Percentiles rank a stretch among this genome's conserved stretches.
phyloP scores from a whole-genome alignment of 129 eudicot species.

The Flaveria ramosissima region DNA sequence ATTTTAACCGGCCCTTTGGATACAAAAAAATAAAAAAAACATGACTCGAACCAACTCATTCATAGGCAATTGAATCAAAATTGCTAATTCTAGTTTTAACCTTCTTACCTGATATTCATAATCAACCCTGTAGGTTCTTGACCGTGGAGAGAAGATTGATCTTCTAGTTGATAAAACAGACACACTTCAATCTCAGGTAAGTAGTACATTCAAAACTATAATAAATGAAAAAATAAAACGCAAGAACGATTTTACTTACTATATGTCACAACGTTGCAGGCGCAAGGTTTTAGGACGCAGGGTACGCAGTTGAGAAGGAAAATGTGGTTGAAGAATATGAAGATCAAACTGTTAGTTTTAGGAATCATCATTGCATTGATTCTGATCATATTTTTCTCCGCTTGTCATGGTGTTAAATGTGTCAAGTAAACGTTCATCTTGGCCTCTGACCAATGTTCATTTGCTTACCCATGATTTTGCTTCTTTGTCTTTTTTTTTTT shows the following conservation, averaged over 20 bases:
- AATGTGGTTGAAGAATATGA: constrained; percentile 15
- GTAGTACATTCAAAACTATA: constrained; percentile 12
- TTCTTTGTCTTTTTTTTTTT: too few species aligned
- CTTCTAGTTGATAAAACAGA: constrained; percentile 81
- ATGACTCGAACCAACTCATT: too few species aligned
- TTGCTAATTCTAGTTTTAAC: too few species aligned
- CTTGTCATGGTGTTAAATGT: background rate
- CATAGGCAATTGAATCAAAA: too few species aligned
- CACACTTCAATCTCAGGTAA: constrained; percentile 76
- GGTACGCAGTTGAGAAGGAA: constrained; percentile 7
- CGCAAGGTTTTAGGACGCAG: constrained; percentile 4
- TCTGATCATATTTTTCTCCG: background rate
- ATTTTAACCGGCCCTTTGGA: too few species aligned
- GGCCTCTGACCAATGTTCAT: background rate
- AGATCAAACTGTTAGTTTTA: constrained; percentile 11
- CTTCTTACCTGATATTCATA: too few species aligned
- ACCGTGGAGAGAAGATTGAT: constrained; percentile 88
- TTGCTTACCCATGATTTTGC: too few species aligned
- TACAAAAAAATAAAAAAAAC: too few species aligned
- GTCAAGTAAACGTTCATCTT: background rate
- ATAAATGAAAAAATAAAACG: too few species aligned
- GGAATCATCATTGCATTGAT: constrained; percentile 14
- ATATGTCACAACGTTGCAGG: background rate
- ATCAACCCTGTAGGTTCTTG: constrained; percentile 59
- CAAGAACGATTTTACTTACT: too few species aligned